A percentile compares a stretch with the other conserved stretches of the same genome.
These are phyloP conservation scores for Bullera alba DNA, from an alignment of 768 basidiomycete genomes.

Conservation along the genomic window DNA sequence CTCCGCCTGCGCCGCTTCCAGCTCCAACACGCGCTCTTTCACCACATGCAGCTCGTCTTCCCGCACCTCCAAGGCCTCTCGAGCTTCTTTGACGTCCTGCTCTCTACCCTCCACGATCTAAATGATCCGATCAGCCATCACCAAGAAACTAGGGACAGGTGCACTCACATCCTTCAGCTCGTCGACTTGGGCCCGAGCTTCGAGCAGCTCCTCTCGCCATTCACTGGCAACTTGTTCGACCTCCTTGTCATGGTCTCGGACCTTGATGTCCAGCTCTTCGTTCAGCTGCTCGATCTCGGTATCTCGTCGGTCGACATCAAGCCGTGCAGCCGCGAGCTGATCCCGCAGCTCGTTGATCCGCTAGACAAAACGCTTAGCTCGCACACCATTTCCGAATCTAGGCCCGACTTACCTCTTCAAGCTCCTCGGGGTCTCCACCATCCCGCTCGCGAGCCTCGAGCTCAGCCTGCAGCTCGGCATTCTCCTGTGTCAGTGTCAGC, in stretches of 20 bases:
- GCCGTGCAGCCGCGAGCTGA: conserved; percentile 49
- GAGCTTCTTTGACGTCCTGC: conserved; percentile 26
- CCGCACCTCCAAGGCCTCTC: conserved; percentile 53
- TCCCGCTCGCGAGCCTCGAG: conserved; percentile 22
- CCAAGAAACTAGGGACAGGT: neutral
- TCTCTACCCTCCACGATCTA: conserved; percentile 26
- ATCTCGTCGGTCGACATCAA: conserved; percentile 72
- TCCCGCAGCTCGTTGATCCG: conserved; percentile 40
- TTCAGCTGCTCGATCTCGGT: conserved; percentile 74
- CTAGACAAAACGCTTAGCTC: conserved; percentile 12
- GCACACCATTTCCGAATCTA: neutral
- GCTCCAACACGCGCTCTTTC: conserved; percentile 64
- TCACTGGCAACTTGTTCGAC: conserved; percentile 60
- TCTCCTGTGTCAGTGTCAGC: conserved; percentile 18
- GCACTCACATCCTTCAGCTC: conserved; percentile 52
- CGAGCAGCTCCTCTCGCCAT: conserved; percentile 82
- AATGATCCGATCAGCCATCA: neutral
- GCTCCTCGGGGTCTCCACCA: conserved; percentile 15
- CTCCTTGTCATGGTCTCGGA: conserved; percentile 40
- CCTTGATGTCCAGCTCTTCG: conserved; percentile 61
- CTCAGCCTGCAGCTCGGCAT: conserved; percentile 28
- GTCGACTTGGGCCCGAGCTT: conserved; percentile 67
- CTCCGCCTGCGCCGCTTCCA: conserved; percentile 52
- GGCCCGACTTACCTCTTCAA: conserved; percentile 25
- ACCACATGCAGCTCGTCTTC: conserved; percentile 72